Base-by-base conservation (phyloP, 139 green algal species). In the Spirogloea muscicola region DNA sequence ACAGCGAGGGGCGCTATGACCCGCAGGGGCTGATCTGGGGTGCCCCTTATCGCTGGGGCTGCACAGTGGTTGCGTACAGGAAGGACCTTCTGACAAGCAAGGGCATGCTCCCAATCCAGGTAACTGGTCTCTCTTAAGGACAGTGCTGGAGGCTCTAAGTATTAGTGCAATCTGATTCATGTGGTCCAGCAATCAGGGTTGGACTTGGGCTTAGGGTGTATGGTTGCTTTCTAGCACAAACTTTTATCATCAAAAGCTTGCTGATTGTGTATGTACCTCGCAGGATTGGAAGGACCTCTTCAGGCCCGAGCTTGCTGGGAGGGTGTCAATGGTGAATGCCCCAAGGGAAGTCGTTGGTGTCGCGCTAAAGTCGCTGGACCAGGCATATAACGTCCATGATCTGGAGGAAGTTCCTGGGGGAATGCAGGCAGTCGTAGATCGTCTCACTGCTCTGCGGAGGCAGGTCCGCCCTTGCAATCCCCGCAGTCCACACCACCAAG, bases 211-310 rank as follows among this genome's bases (percentile, higher is more conserved):
- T n/a, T n/a, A n/a, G n/a, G n/a, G n/a, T n/a, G n/a, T n/a, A n/a
- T n/a, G n/a, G n/a, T n/a, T n/a, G n/a, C n/a, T n/a, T n/a, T n/a
- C n/a, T n/a, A n/a, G n/a, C n/a, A n/a, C n/a, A n/a, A n/a, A n/a
- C n/a, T n/a, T n/a, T n/a, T n/a, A n/a, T n/a, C n/a, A n/a, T n/a
- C n/a, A n/a, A n/a, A n/a, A n/a, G n/a, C n/a, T n/a, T n/a, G n/a
- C n/a, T n/a, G n/a, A n/a, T n/a, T n/a, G n/a, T n/a, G n/a, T n/a
- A n/a, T n/a, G n/a, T n/a, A n/a, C n/a, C n/a, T n/a, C n/a, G n/a
- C n/a, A n/a, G n/a, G n/a, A n/a, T n/a, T 96, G 91, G 91, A n/a
- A 29, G 2, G 91, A 96, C 82, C 84, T 96, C 65, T 81, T 94
- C 76, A 84, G 89, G 69, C 88, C 91, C 5, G n/a, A 52, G 16